Percentiles rank a stretch among this genome's conserved stretches.
phyloP scores from a whole-genome alignment of 371 early-diverging fungal species.

The Chytridiales sp. region DNA sequence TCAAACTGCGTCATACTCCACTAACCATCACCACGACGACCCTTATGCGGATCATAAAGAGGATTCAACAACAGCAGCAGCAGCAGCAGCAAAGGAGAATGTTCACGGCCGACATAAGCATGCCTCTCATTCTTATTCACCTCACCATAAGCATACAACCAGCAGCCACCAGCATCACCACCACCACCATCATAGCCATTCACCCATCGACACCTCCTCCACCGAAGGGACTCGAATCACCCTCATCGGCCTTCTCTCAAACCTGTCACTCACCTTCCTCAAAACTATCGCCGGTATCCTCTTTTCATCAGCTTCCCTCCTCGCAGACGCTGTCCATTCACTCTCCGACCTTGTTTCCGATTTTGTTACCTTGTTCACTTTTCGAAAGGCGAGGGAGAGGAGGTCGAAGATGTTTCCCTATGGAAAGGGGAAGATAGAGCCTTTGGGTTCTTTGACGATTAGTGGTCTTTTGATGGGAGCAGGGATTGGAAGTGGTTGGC shows the following conservation, averaged over 20 bases:
- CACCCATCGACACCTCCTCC: too few species aligned
- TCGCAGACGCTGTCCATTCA: slow-evolving; percentile 44
- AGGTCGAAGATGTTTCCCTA: slow-evolving; percentile 29
- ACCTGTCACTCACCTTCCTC: slow-evolving; percentile 32
- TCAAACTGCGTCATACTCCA: too few species aligned
- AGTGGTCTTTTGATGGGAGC: slow-evolving; percentile 31
- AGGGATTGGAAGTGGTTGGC: slow-evolving; percentile 29
- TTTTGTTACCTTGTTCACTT: slow-evolving; percentile 36
- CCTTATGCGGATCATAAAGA: too few species aligned
- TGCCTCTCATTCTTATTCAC: too few species aligned
- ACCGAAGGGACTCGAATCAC: slow-evolving; percentile 28
- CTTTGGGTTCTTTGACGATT: slow-evolving; percentile 35
- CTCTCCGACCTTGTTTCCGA: slow-evolving; percentile 39
- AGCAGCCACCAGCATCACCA: too few species aligned
- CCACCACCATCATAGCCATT: too few species aligned
- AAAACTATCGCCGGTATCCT: slow-evolving; percentile 35
- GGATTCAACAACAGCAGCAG: too few species aligned
- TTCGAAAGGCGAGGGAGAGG: slow-evolving; percentile 24
- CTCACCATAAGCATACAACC: too few species aligned
- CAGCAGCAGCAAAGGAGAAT: too few species aligned
- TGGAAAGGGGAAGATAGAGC: slow-evolving; percentile 39
- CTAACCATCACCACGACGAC: too few species aligned
- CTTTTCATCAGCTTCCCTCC: slow-evolving; percentile 31
- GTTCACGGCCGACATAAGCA: too few species aligned
- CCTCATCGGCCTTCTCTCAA: slow-evolving; percentile 28